These are phyloP conservation scores for Rhizopogon salebrosus DNA, from an alignment of 768 basidiomycete genomes.

Conservation along the genomic window DNA sequence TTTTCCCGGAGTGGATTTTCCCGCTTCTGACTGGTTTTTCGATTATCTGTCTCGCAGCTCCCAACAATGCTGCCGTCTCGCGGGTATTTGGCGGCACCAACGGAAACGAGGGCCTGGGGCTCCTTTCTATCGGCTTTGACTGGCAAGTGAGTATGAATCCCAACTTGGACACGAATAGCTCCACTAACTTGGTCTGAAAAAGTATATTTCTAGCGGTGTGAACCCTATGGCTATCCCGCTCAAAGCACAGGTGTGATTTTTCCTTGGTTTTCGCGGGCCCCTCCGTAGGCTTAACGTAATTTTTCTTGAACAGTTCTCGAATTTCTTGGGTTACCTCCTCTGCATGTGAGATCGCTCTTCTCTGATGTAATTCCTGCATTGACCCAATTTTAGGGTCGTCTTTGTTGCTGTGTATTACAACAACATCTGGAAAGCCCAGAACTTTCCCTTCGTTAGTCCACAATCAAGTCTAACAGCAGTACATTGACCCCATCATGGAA, in stretches of 20 bases:
- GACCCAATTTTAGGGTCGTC: conserved; percentile 9
- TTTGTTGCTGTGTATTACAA: conserved; percentile 25
- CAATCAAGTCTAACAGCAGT: conserved; percentile 2
- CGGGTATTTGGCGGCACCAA: conserved; percentile 63
- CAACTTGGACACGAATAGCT: conserved; percentile 11
- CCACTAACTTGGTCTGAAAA: not conserved
- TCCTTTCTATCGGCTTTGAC: conserved; percentile 58
- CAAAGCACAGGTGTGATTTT: conserved; percentile 31
- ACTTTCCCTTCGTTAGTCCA: conserved; percentile 44
- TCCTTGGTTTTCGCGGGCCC: not conserved
- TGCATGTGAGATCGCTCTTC: conserved; percentile 36
- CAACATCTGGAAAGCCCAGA: conserved; percentile 50
- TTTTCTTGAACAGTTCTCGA: conserved; percentile 30
- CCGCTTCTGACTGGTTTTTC: conserved; percentile 61
- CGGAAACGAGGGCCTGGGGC: conserved; percentile 64
- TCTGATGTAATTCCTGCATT: not conserved
- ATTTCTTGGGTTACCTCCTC: conserved; percentile 40
- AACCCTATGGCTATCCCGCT: conserved; percentile 50
- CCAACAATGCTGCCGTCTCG: conserved; percentile 46
- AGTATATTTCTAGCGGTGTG: conserved; percentile 23
- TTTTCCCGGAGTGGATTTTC: conserved; percentile 34
- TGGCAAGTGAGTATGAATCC: conserved; percentile 26
- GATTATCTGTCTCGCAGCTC: conserved; percentile 55
- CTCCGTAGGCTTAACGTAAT: not conserved
- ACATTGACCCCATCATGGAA: conserved; percentile 9